phyloP scores from a whole-genome alignment of 1,284 basidiomycete genomes.

The Golubevia sp. region DNA sequence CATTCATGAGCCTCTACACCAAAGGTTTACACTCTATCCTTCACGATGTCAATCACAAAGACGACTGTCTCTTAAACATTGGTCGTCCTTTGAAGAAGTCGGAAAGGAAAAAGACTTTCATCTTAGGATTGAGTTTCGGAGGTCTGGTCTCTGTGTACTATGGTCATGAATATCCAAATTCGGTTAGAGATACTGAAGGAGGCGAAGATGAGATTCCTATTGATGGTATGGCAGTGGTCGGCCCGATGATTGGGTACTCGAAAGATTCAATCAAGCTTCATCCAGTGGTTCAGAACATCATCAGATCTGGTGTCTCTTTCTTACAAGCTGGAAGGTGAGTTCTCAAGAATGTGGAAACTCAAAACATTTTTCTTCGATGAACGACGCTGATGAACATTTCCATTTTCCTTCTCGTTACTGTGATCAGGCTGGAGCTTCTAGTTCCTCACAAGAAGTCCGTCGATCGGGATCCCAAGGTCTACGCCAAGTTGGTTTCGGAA shows the following conservation, averaged over 20 bases:
- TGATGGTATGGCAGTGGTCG: slow-evolving; percentile 47
- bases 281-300: slow-evolving; percentile 10
- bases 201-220: slow-evolving; percentile 41
- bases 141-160: slow-evolving; percentile 47
- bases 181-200: slow-evolving; percentile 26
- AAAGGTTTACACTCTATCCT: slow-evolving; percentile 40
- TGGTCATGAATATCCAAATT: slow-evolving; percentile 42
- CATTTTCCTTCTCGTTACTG: background rate
- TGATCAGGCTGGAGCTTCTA: slow-evolving; percentile 32
- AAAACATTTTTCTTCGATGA: background rate
- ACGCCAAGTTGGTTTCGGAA: slow-evolving; percentile 46
- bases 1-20: slow-evolving; percentile 28
- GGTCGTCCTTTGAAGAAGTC: slow-evolving; percentile 18
- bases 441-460: slow-evolving; percentile 54
- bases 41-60: slow-evolving; percentile 41
- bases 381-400: background rate
- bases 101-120: slow-evolving; percentile 43
- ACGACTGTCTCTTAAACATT: slow-evolving; percentile 24
- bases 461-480: slow-evolving; percentile 56
- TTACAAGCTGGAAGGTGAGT: background rate
- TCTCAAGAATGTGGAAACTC: background rate
- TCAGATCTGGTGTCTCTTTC: background rate
- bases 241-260: slow-evolving; percentile 48
- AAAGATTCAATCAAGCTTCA: slow-evolving; percentile 20
- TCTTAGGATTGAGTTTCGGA: slow-evolving; percentile 54